Conservation (phyloP, 1,284 basidiomycete genomes). For the Xerocomus nothofagi region DNA sequence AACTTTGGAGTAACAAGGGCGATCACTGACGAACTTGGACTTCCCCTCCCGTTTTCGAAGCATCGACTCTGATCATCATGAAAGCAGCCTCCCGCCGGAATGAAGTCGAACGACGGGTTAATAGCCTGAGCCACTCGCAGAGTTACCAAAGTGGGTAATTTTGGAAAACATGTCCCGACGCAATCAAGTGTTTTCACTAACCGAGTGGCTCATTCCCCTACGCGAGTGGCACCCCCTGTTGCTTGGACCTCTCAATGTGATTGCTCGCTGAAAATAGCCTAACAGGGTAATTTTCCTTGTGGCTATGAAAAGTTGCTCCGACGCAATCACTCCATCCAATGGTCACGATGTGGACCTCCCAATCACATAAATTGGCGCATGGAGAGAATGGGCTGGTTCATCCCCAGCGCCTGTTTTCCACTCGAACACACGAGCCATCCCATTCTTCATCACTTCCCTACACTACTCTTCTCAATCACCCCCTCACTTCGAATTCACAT, state of each 20-base stretch:
- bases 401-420: background rate
- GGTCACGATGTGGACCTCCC: conserved; percentile 10
- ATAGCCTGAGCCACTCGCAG: conserved; percentile 25
- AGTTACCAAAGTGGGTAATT: conserved; percentile 22
- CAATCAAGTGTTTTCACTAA: conserved; percentile 25
- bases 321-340: conserved; percentile 26
- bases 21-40: conserved; percentile 3
- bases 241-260: conserved; percentile 19
- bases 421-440: background rate
- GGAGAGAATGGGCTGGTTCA: background rate
- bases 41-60: background rate
- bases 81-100: background rate
- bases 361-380: conserved; percentile 21
- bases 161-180: conserved; percentile 20
- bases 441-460: background rate
- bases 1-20: background rate
- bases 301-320: conserved; percentile 20
- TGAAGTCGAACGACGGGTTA: background rate
- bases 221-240: conserved; percentile 20
- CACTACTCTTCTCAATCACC: background rate
- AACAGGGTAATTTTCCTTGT: conserved; percentile 22
- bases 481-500: background rate
- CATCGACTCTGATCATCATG: conserved; percentile 1
- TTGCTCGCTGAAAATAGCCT: conserved; percentile 19
- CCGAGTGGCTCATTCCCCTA: conserved; percentile 27